Conservation (phyloP, 306 rosid species). For the Quercus aquifolioides region DNA sequence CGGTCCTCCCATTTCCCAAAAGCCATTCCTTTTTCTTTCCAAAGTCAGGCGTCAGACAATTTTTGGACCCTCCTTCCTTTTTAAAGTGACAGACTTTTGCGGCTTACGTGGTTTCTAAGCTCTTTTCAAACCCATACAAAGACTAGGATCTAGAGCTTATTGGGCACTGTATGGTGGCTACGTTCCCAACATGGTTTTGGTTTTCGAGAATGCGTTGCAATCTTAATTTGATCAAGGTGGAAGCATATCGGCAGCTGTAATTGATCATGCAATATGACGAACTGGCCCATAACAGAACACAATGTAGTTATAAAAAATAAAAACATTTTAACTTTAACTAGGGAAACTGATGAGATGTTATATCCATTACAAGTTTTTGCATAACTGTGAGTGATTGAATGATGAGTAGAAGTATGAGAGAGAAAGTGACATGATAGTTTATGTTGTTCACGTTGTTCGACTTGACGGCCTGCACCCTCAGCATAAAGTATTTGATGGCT, state of each 20-base stretch:
- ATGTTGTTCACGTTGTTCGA: no score
- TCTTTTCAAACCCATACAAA: slow-evolving; percentile 12
- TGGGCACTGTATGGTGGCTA: not conserved
- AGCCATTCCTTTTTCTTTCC: slow-evolving; percentile 31
- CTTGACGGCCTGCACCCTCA: rapidly evolving
- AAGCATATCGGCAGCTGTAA: no score
- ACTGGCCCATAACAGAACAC: no score
- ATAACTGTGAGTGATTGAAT: no score
- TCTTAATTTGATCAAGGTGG: not conserved
- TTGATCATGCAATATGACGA: no score
- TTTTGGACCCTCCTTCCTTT: slow-evolving; percentile 28
- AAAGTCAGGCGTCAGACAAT: slow-evolving; percentile 13
- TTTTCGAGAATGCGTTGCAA: not conserved
- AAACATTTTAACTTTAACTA: no score
- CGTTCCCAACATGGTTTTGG: not conserved
- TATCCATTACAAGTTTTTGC: no score
- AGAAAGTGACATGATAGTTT: no score
- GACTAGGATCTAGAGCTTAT: no score
- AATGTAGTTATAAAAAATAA: no score
- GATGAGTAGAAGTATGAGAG: no score
- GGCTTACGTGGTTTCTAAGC: slow-evolving; percentile 24
- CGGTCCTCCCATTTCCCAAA: slow-evolving; percentile 44
- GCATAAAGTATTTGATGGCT: rapidly evolving
- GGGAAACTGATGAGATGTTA: no score
- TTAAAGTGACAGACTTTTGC: slow-evolving; percentile 45